Percentiles rank a stretch among this genome's conserved stretches.
These are phyloP conservation scores for Ananas comosus DNA, from an alignment of 176 grass and related monocot genomes.

Conservation along the genomic window DNA sequence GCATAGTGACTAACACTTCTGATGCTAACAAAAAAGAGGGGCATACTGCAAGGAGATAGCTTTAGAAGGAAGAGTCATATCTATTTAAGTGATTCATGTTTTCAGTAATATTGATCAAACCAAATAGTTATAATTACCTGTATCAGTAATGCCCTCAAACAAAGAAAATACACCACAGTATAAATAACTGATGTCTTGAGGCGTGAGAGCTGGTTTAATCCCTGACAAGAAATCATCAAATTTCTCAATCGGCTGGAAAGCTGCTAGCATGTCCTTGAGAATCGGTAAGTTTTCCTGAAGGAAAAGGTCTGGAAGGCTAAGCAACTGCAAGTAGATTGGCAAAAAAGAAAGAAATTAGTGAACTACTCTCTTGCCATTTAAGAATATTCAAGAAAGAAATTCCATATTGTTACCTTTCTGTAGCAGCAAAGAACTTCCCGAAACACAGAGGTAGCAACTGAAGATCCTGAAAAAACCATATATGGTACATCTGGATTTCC, in stretches of 20 bases:
- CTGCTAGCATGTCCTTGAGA: constrained; percentile 66
- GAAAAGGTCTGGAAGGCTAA: constrained; percentile 45
- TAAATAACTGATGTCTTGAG: constrained; percentile 53
- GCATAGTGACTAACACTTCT: constrained; percentile 61
- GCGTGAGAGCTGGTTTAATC: constrained; percentile 31
- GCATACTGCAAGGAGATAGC: constrained; percentile 42
- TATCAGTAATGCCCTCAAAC: constrained; percentile 56
- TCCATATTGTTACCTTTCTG: constrained; percentile 60
- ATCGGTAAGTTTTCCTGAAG: constrained; percentile 50
- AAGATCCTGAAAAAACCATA: constrained; percentile 45
- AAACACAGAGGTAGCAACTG: constrained; percentile 50
- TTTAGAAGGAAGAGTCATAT: constrained; percentile 20
- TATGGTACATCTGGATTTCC: constrained; percentile 72
- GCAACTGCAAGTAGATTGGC: constrained; percentile 39
- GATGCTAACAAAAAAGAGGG: constrained; percentile 53
- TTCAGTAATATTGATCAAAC: background rate
- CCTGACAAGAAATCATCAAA: constrained; percentile 49
- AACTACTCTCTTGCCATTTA: background rate
- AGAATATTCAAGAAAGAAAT: constrained; percentile 15
- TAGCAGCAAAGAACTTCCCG: constrained; percentile 84
- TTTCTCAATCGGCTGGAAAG: constrained; percentile 60
- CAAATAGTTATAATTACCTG: constrained; percentile 39
- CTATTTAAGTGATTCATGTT: too few species aligned
- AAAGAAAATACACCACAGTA: constrained; percentile 57
- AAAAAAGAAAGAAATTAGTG: constrained; percentile 17